phyloP scores from a whole-genome alignment of 2,329 filamentous ascomycete species.

The Diaporthe humulicola region DNA sequence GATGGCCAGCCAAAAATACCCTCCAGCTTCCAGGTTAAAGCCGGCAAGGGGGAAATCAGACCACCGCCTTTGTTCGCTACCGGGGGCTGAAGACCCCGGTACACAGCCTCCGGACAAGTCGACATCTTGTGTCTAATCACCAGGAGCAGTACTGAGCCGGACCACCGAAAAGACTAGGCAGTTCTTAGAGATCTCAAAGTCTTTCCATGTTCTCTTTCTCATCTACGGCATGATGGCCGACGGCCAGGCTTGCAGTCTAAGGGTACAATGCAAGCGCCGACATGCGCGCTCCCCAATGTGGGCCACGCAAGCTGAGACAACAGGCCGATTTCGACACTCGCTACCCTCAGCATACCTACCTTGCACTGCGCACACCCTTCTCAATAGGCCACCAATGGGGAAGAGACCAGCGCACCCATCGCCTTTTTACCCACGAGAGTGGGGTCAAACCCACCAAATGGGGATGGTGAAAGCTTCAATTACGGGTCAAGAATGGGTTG shows the following conservation, averaged over 20 bases:
- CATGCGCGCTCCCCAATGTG: background rate
- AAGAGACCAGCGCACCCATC: background rate
- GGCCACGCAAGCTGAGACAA: conserved; percentile 17
- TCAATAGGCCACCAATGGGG: background rate
- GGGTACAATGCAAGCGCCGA: background rate
- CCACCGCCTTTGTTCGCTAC: background rate
- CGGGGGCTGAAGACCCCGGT: background rate
- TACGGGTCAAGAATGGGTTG: conserved; percentile 4
- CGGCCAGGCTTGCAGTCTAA: background rate
- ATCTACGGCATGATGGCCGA: background rate
- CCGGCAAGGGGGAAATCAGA: background rate
- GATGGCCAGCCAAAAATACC: conserved; percentile 3
- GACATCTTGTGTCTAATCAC: background rate
- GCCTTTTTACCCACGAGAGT: background rate
- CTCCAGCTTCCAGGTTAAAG: background rate
- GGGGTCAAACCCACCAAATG: background rate
- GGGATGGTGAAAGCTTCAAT: conserved; percentile 17
- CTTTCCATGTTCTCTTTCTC: background rate
- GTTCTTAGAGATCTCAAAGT: too few species aligned
- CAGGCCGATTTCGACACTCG: conserved; percentile 19
- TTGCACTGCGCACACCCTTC: background rate
- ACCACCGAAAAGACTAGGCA: background rate
- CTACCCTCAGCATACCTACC: background rate
- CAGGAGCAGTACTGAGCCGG: background rate
- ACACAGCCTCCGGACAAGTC: background rate